phyloP scores from a whole-genome alignment of 2,329 filamentous ascomycete species.

The Aspergillus sp. region DNA sequence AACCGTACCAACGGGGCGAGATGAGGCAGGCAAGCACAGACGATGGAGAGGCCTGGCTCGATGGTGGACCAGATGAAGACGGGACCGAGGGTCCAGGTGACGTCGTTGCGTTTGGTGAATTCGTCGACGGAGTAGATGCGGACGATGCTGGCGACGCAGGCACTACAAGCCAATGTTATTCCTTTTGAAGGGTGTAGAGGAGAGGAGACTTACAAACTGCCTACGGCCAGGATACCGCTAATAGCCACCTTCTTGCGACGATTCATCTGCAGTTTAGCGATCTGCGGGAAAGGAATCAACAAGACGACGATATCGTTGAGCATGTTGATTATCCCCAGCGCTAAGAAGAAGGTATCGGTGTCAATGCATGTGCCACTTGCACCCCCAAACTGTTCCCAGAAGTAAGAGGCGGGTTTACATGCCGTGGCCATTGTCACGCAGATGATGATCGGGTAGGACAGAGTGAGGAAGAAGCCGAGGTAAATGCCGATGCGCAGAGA shows the following conservation, averaged over 20 bases:
- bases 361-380: conserved; percentile 8
- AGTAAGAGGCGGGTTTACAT: conserved; percentile 15
- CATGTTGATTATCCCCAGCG: conserved; percentile 15
- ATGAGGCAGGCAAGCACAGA: conserved; percentile 18
- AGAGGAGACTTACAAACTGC: conserved; percentile 12
- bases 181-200: background rate
- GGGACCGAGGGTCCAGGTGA: conserved; percentile 15
- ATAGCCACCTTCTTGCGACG: conserved; percentile 18
- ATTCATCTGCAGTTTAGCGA: conserved; percentile 16
- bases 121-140: conserved; percentile 13
- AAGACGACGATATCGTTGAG: conserved; percentile 7
- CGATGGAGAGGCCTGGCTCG: conserved; percentile 12
- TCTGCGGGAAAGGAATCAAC: conserved; percentile 5
- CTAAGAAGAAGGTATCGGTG: conserved; percentile 11
- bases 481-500: conserved; percentile 9
- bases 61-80: conserved; percentile 20
- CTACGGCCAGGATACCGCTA: conserved; percentile 18
- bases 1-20: conserved; percentile 17
- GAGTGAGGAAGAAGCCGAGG: conserved; percentile 13
- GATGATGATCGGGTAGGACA: conserved; percentile 17
- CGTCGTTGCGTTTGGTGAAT: conserved; percentile 4
- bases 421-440: conserved; percentile 15
- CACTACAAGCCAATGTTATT: background rate
- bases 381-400: conserved; percentile 20
- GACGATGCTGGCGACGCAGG: conserved; percentile 14